Conservation (phyloP, 225 moss, liverwort and hornwort species). For the Straminergon stramineum region DNA sequence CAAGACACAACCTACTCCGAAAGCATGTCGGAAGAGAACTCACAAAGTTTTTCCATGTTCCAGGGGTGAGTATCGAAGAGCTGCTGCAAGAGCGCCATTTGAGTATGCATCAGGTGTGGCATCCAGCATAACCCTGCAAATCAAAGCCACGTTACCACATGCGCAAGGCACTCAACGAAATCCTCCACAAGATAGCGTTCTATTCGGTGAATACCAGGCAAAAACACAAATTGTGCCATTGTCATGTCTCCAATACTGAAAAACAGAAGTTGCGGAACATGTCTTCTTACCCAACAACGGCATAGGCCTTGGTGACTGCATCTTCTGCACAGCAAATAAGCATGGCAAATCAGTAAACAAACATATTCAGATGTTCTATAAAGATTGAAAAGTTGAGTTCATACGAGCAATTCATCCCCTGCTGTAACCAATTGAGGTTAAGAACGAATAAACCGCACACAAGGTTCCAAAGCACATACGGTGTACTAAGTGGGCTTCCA, state of each 20-base stretch:
- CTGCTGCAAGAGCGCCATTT: constrained; percentile 50
- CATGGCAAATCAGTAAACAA: not conserved
- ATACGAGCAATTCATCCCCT: not conserved
- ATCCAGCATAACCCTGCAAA: constrained; percentile 68
- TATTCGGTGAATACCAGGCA: not conserved
- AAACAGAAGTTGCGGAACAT: not conserved
- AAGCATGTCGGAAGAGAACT: not conserved
- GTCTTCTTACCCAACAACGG: constrained; percentile 66
- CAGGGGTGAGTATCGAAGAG: constrained; percentile 51
- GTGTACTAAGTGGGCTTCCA: constrained; percentile 90
- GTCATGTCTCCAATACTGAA: not conserved
- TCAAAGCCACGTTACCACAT: not conserved
- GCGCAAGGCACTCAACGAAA: not conserved
- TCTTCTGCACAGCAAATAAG: constrained; percentile 44
- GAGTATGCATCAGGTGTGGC: constrained; percentile 25
- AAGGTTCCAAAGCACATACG: constrained; percentile 29
- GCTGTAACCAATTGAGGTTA: not conserved
- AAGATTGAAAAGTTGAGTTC: not conserved
- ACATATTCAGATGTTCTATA: not conserved
- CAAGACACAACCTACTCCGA: not conserved
- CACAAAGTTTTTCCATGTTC: constrained; percentile 54
- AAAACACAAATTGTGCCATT: not conserved
- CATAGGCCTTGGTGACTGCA: constrained; percentile 29
- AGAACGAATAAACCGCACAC: not conserved
- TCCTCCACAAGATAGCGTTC: not conserved